phyloP scores from a whole-genome alignment of 805 yeast species.

The Saccharomycopsis sp. region DNA sequence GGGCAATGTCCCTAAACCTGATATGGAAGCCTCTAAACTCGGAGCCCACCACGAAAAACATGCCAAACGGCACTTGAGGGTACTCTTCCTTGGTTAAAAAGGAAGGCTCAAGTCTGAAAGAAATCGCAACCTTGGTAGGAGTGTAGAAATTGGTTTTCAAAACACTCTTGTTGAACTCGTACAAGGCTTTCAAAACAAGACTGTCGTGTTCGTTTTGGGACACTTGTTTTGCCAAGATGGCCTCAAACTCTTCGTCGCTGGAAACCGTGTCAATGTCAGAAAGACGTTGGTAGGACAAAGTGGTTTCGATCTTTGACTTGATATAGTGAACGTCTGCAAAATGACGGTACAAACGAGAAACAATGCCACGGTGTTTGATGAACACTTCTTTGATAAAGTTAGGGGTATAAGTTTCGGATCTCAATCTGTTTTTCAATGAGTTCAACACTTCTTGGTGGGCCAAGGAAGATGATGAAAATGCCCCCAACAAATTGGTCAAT shows the following conservation, averaged over 20 bases:
- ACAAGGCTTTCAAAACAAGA: conserved; percentile 72
- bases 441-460: conserved; percentile 68
- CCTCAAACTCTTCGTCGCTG: conserved; percentile 65
- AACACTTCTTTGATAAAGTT: conserved; percentile 73
- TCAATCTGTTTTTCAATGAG: conserved; percentile 76
- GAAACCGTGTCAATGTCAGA: conserved; percentile 68
- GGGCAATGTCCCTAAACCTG: conserved; percentile 91
- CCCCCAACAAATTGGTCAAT: conserved; percentile 54
- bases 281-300: conserved; percentile 80
- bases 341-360: conserved; percentile 77
- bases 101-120: conserved; percentile 82
- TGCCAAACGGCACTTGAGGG: conserved; percentile 88
- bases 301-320: conserved; percentile 50
- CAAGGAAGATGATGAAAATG: conserved; percentile 47
- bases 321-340: conserved; percentile 88
- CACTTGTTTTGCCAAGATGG: conserved; percentile 54
- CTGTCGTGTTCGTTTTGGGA: conserved; percentile 70
- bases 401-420: conserved; percentile 89
- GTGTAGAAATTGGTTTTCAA: conserved; percentile 91
- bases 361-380: conserved; percentile 56
- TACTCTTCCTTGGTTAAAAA: conserved; percentile 81
- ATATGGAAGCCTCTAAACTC: conserved; percentile 97
- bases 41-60: conserved; percentile 91
- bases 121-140: conserved; percentile 89
- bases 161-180: conserved; percentile 75